Evolutionary conservation across 768 basidiomycete genomes (phyloP), one percentile per base, ranked within the genome.

Genomic region (Calocybe indica): DNA sequence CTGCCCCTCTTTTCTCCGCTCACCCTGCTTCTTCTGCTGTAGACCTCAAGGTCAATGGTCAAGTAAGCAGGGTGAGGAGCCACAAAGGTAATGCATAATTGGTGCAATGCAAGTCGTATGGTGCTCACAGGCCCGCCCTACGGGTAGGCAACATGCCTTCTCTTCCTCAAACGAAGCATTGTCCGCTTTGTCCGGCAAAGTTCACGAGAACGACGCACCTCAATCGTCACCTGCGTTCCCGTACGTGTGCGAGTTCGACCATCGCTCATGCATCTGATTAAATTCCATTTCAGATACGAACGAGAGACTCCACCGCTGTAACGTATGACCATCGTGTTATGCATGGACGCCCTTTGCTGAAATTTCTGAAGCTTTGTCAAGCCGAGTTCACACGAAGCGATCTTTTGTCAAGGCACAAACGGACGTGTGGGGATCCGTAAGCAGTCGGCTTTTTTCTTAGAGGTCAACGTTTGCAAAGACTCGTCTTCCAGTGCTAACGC

Each of bases 381-480:
- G 76, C 84, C 3, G 78, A 84, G 57, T 88, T 88, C 51, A 86
- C 84, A 28, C 73, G 85, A 55, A 86, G 83, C 44, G 85, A 88
- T 61, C 64, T 88, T 15, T 71, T 88, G 42, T 82, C 82, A 10
- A 72, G 85, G 54, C 85, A 88, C 60, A 83, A 82, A 61, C 75
- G 81, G 47, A 83, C 77, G 45, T 88, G 85, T 52, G 81, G 82
- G 32, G 82, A 83, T 62, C 71, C 73, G 83, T 85, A 64, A 59
- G 82, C 22, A 1, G 22, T 22, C 4, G 2, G 22, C 22, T 1
- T 22, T 22, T 22, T 22, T 22, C 22, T 4, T 4, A 22, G 22
- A 22, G 4, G 22, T 22, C 22, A 22, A 22, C 22, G 14, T 44
- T 35, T 50, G 43, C 48, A 14, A 49, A 49, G 29, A 5, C 7